phyloP scores from a whole-genome alignment of 2,329 filamentous ascomycete species.

The Ascomycota sp. region DNA sequence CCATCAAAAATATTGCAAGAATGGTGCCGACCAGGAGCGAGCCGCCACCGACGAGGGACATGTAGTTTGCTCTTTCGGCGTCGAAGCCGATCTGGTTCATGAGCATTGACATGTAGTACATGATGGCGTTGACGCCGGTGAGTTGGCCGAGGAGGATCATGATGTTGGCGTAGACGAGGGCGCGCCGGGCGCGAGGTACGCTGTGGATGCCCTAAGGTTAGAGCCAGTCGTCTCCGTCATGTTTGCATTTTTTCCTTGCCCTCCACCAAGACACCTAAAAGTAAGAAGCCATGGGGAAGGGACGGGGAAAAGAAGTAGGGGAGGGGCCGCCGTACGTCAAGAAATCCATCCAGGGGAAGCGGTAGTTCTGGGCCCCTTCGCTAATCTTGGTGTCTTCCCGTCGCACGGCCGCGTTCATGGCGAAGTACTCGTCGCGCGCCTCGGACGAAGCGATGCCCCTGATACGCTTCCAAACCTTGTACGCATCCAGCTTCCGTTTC shows the following conservation, averaged over 20 bases:
- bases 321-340: constrained; percentile 27
- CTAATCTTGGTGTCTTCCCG: constrained; percentile 31
- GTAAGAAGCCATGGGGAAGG: too few relatives aligned
- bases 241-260: too few relatives aligned
- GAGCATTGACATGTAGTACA: constrained; percentile 52
- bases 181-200: constrained; percentile 42
- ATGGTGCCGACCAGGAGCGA: constrained; percentile 47
- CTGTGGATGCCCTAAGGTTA: constrained; percentile 2
- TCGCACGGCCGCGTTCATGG: constrained; percentile 44
- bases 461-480: constrained; percentile 53
- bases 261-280: neutral
- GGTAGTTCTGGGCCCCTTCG: constrained; percentile 29
- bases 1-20: constrained; percentile 50
- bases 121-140: constrained; percentile 48
- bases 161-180: constrained; percentile 45
- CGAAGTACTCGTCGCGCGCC: constrained; percentile 47
- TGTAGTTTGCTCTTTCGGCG: constrained; percentile 42
- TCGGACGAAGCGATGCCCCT: constrained; percentile 37
- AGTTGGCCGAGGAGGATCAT: constrained; percentile 53
- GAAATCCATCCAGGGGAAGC: constrained; percentile 53
- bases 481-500: constrained; percentile 21
- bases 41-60: constrained; percentile 54
- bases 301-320: too few relatives aligned
- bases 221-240: too few relatives aligned
- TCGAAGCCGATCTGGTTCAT: constrained; percentile 51